These are phyloP conservation scores for Acanthamoeba sp. DNA, from an alignment of 208 protist species.

Conservation along the genomic window DNA sequence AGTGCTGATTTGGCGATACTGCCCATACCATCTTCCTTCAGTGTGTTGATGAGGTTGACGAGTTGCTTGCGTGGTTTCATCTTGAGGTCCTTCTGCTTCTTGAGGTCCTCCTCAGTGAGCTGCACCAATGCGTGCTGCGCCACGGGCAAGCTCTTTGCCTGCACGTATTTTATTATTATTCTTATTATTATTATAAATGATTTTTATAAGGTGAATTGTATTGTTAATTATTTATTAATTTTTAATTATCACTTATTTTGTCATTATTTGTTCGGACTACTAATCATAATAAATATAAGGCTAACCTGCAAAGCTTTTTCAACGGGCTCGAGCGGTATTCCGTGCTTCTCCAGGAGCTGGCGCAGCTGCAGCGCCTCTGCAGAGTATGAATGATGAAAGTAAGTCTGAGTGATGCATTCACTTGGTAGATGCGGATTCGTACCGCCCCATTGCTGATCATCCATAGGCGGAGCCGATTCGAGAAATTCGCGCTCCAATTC, in stretches of 20 bases:
- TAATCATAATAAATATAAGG: background rate
- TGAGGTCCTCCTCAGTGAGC: conserved; percentile 31
- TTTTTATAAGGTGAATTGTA: background rate
- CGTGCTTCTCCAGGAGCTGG: conserved; percentile 39
- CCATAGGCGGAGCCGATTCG: conserved; percentile 54
- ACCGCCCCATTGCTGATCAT: conserved; percentile 24
- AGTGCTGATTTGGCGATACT: no score
- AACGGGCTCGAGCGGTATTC: conserved; percentile 4
- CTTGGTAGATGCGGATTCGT: background rate
- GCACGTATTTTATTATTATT: background rate
- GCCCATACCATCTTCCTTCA: conserved; percentile 14
- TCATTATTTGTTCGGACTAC: no score
- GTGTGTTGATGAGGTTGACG: background rate
- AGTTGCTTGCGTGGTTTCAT: conserved; percentile 67
- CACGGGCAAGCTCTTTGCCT: conserved; percentile 54
- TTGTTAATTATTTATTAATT: no score
- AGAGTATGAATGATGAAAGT: background rate
- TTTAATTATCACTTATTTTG: background rate
- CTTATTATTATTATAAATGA: background rate
- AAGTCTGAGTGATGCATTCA: no score
- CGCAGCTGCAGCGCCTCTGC: conserved; percentile 51
- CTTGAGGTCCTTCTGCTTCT: conserved; percentile 27
- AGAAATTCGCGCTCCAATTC: conserved; percentile 47
- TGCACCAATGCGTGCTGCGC: background rate
- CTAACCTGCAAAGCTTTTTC: conserved; percentile 40